Evolutionary conservation across 768 basidiomycete genomes (phyloP), one percentile per base, ranked within the genome.

Genomic region (Pisolithus sp.): DNA sequence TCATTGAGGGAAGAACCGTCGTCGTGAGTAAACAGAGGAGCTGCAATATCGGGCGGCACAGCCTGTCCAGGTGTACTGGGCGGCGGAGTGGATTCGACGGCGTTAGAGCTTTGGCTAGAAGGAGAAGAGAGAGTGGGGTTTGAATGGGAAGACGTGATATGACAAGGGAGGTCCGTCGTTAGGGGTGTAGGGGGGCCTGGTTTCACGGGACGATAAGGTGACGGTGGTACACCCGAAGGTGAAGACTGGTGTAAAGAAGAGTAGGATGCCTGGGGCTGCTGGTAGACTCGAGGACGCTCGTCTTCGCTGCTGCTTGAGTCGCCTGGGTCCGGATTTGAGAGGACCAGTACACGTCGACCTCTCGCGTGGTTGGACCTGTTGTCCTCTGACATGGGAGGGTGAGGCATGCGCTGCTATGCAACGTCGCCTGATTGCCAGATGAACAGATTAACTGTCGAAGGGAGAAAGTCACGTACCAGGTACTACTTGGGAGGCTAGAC

Each of bases 41-140:
- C 59, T 55, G 72, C 73, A 38, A 72, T 55, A 41, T 68, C 72
- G 21, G 75, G 70, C 48, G 73, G 78, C 17, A 63, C 70, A 28
- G 69, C 69, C 57, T 79, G 71, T 46, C 75, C 78, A 12, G 85
- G 83, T 10, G 85, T 85, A 59, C 75, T 77, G 24, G 85, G 85
- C 4, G 85, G 84, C 51, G 86, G 84, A n/a, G 84, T 82, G 3
- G 82, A 78, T 54, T 85, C 83, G 46, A 80, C 76, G 38, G 74
- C 74, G 56, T 70, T 72, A 44, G 86, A 88, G 60, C 78, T 79
- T 44, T 81, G 76, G 59, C 76, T 82, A 49, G 83, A 86, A 18
- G 87, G 83, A 3, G 86, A 87, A 15, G 83, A 85, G 46, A 81
- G 76, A 38, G 81, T 73, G 48, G 79, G 83, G 61, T 80, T 77